Conservation (phyloP, 345 rosid species). For the Sisymbrium irio region DNA sequence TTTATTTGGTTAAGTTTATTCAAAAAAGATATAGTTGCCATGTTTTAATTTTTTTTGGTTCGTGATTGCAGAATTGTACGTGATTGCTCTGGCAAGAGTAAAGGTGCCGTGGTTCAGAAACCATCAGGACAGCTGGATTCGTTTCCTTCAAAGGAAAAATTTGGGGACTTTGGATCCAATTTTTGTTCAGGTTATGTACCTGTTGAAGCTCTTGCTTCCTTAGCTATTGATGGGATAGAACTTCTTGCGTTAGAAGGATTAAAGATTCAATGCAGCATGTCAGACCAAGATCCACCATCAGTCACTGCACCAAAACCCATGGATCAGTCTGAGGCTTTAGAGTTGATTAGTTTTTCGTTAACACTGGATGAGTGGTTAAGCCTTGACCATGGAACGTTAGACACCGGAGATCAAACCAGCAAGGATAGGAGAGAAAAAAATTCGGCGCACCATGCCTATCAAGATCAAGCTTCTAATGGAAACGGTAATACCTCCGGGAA, state of each 20-base stretch:
- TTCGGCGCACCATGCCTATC: conserved; percentile 14
- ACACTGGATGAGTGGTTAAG: conserved; percentile 65
- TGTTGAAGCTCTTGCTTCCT: conserved; percentile 39
- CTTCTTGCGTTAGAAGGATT: conserved; percentile 59
- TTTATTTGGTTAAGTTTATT: background rate
- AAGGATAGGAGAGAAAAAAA: conserved; percentile 29
- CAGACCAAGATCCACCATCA: conserved; percentile 55
- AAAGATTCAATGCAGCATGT: conserved; percentile 65
- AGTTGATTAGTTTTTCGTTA: conserved; percentile 46
- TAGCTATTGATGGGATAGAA: conserved; percentile 53
- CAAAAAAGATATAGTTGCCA: background rate
- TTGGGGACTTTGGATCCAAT: conserved; percentile 19
- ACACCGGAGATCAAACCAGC: conserved; percentile 37
- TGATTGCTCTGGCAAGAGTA: conserved; percentile 14
- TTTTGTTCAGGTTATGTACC: conserved; percentile 29
- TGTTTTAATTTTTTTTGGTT: background rate
- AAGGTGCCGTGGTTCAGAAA: background rate
- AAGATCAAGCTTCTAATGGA: conserved; percentile 28
- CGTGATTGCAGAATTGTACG: conserved; percentile 12
- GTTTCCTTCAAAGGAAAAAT: background rate
- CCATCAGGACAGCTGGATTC: conserved; percentile 8
- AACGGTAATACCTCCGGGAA: conserved; percentile 39
- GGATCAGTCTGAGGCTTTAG: conserved; percentile 30
- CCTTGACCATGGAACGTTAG: conserved; percentile 42
- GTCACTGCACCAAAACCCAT: conserved; percentile 33